Conservation (phyloP, 2,329 filamentous ascomycete genomes). For the Byssoonygena ceratinophila region DNA sequence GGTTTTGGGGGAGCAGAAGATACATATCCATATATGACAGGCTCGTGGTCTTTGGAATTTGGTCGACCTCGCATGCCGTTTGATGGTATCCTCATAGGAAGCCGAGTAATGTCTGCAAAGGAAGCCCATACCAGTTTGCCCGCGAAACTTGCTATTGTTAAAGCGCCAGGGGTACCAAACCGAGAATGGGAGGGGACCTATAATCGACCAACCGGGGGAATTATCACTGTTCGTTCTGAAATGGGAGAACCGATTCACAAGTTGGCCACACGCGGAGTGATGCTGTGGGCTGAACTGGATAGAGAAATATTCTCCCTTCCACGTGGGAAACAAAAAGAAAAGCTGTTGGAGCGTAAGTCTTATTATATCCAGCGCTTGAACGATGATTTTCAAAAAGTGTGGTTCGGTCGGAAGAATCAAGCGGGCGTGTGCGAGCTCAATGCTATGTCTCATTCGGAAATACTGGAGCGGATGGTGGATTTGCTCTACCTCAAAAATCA, state of each 20-base stretch:
- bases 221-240: constrained; percentile 93
- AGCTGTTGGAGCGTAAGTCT: constrained; percentile 75
- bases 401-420: constrained; percentile 91
- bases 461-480: constrained; percentile 75
- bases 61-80: constrained; percentile 90
- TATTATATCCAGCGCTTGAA: constrained; percentile 95
- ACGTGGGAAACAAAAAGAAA: constrained; percentile 81
- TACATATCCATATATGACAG: constrained; percentile 84
- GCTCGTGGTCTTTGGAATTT: constrained; percentile 74
- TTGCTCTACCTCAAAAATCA: constrained; percentile 88
- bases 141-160: constrained; percentile 81
- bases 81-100: constrained; percentile 81
- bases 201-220: constrained; percentile 81
- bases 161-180: constrained; percentile 72
- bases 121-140: constrained; percentile 78
- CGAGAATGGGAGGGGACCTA: constrained; percentile 85
- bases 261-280: constrained; percentile 86
- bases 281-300: constrained; percentile 98
- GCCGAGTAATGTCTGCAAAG: constrained; percentile 88
- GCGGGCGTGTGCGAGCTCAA: constrained; percentile 70
- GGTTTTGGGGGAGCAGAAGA: constrained; percentile 84
- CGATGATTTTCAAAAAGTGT: constrained; percentile 92
- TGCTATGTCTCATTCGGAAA: constrained; percentile 63
- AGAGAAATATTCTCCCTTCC: constrained; percentile 94
- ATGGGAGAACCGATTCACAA: constrained; percentile 99